Evolutionary conservation across 495 filamentous ascomycete genomes (phyloP), one percentile per base, ranked within the genome.

Genomic region (Xylaria longipes): DNA sequence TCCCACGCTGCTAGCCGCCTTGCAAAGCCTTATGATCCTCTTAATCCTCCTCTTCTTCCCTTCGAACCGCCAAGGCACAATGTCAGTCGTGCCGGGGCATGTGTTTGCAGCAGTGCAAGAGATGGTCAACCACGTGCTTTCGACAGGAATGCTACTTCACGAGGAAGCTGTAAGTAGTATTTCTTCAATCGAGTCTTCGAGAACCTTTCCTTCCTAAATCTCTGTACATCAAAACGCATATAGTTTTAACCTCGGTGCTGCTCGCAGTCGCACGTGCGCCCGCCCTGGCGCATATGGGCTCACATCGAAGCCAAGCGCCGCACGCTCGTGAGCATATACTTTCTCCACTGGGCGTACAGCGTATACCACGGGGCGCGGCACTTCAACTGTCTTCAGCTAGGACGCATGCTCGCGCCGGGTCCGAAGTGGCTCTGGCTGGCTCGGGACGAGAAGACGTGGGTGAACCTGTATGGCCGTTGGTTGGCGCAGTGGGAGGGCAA

Each of bases 391-490:
- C 70, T 71, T 17, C 77, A 83, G 29, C 74, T 84, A 1, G 80
- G 79, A 3, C 81, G 80, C 65, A 78, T 83, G 74, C 81, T 80
- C 25, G 74, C 72, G 5, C 69, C 82, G 1, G 80, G 80, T 1
- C 72, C 82, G 17, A 84, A 84, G 71, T 75, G 75, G 27, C 80
- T 83, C 25, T 84, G 82, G 82, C 77, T 82, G 50, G 81, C 82
- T 1, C 72, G 71, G 3, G 73, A 77, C 14, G 77, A 78, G 68
- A 71, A 79, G 41, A 75, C 80, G 25, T 84, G 81, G 81, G 76
- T 81, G 61, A 71, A 64, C 0, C 39, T 75, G 12, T 83, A 84
- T 66, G 77, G 73, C 22, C 72, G 77, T 0, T 83, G 81, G 81
- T 69, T 84, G 22, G 73, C 73, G 1, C 73, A 80, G 65, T 84